Evolutionary conservation across 192 early-diverging fungal genomes (phyloP), one percentile per base, ranked within the genome.

Genomic region (Chytriomyces sp.): DNA sequence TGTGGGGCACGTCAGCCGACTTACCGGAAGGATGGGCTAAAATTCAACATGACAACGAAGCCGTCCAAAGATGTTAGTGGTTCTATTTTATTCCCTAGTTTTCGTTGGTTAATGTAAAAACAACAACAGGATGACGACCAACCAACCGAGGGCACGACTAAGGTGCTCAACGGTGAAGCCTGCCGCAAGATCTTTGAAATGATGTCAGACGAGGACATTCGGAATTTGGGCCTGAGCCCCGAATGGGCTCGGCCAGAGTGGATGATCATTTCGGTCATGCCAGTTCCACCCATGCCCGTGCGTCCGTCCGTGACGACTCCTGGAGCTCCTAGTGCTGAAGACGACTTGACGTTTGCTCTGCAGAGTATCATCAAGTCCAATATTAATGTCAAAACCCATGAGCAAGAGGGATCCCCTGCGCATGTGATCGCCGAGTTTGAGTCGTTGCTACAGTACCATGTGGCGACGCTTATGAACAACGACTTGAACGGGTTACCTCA

Each of bases 391-490:
- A 84, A 86, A 44, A 85, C 86, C 26, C 90, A 91, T 63, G 90
- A 94, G 76, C 83, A 88, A 19, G 94, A 98, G 69, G 94, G 94
- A 64, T 89, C 91, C 37, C 95, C 94, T 3, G 88, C 85, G 10
- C 95, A 96, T 61, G 85, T 96, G 70, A 88, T 96, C 52, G 88
- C 85, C 44, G 94, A 99, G 76, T 93, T 91, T 74, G 94, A 95
- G 68, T 78, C 88, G 31, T 76, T 97, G 53, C 82, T 98, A 52
- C 94, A 93, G 89, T 98, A 90, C 81, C 96, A 99, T 75, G 89
- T 93, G 52, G 94, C 95, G 5, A 98, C 98, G 41, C 92, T 93
- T 69, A 98, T 99, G 95, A 94, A 98, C 78, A 99, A 99, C 80
- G 94, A 97, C 52, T 87, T 93, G 72, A 88, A 93, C 37, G 95